A percentile compares a stretch with the other conserved stretches of the same genome.
Conservation (phyloP, 306 rosid genomes). For the Trifolium repens region DNA sequence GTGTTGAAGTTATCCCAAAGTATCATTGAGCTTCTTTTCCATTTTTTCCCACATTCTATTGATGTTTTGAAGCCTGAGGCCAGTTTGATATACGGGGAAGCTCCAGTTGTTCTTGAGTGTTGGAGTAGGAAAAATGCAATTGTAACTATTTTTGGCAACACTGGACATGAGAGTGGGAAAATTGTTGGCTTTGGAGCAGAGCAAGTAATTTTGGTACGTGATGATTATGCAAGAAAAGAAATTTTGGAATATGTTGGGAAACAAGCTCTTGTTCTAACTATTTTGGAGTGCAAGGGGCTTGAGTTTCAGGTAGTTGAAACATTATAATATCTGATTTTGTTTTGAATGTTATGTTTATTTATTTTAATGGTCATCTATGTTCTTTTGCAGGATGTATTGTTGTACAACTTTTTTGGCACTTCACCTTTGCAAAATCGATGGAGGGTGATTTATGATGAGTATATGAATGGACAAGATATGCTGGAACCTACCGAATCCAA, state of each 20-base stretch:
- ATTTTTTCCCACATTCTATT: conserved; percentile 63
- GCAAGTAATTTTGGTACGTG: conserved; percentile 82
- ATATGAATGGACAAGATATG: conserved; percentile 63
- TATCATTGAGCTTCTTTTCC: conserved; percentile 63
- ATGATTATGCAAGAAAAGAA: conserved; percentile 57
- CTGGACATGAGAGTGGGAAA: conserved; percentile 41
- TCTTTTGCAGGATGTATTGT: conserved; percentile 64
- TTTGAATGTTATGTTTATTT: background rate
- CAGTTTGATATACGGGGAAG: conserved; percentile 67
- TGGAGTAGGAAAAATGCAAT: conserved; percentile 63
- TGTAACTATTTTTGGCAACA: conserved; percentile 64
- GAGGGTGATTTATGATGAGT: conserved; percentile 66
- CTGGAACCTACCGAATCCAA: conserved; percentile 40
- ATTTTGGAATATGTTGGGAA: conserved; percentile 56
- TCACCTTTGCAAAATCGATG: conserved; percentile 61
- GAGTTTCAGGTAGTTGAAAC: conserved; percentile 68
- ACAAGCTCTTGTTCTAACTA: conserved; percentile 74
- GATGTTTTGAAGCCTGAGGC: conserved; percentile 75
- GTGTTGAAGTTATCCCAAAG: conserved; percentile 73
- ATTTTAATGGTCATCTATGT: background rate
- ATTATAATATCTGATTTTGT: background rate
- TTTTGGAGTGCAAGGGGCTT: conserved; percentile 81
- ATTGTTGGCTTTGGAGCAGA: conserved; percentile 82
- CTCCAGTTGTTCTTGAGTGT: conserved; percentile 65
- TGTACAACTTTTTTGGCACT: conserved; percentile 70